Conservation (phyloP, 2,329 filamentous ascomycete species). For the Diaporthe eres region DNA sequence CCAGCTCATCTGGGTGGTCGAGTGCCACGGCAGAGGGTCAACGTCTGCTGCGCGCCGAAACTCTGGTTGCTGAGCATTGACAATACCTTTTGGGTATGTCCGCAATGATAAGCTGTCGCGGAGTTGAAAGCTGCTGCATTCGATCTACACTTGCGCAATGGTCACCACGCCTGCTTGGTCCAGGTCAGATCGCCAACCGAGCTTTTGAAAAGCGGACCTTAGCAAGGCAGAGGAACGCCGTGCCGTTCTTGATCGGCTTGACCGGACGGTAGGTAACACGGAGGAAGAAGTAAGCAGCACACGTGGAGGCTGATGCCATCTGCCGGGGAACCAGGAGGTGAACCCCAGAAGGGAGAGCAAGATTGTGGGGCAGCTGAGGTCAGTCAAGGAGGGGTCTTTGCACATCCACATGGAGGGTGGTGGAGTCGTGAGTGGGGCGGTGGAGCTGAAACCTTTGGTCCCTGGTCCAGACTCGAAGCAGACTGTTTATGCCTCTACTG, state of each 20-base stretch:
- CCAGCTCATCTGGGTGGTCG: background rate
- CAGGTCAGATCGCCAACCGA: background rate
- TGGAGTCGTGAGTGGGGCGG: background rate
- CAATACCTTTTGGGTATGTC: background rate
- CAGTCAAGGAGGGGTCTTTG: background rate
- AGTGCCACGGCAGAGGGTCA: background rate
- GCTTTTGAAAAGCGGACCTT: background rate
- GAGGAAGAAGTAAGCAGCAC: background rate
- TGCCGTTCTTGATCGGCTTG: too few relatives aligned
- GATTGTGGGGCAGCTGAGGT: slow-evolving; percentile 13
- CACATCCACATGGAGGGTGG: background rate
- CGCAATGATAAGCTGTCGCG: background rate
- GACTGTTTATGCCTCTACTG: background rate
- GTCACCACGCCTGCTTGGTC: background rate
- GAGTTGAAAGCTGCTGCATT: background rate
- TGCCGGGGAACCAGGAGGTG: slow-evolving; percentile 3
- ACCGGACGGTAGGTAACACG: background rate
- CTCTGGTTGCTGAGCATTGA: background rate
- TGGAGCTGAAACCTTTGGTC: slow-evolving; percentile 16
- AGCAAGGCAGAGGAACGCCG: background rate
- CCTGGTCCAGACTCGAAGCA: slow-evolving; percentile 27
- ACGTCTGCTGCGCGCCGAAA: background rate
- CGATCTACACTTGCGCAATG: background rate
- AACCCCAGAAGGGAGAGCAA: background rate
- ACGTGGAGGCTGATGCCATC: slow-evolving; percentile 13